A percentile compares a stretch with the other conserved stretches of the same genome.
These are phyloP conservation scores for Platanthera zijinensis DNA, from an alignment of 106 monocot species.

Conservation along the genomic window DNA sequence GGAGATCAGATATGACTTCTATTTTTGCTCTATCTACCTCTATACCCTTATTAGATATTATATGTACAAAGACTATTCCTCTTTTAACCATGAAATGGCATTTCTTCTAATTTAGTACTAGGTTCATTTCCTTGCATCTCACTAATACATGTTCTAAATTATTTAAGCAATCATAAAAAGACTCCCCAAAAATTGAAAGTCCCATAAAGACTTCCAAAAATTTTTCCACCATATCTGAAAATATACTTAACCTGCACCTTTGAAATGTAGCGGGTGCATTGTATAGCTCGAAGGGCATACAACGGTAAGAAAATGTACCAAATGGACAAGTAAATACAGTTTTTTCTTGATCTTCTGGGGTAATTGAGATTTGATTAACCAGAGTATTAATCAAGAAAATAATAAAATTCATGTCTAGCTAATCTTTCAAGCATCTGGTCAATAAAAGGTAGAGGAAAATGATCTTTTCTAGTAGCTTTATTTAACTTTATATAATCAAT, in stretches of 20 bases:
- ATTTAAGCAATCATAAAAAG: background rate
- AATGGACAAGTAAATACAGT: no score
- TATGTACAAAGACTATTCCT: background rate
- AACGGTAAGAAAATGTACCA: background rate
- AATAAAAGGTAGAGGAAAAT: no score
- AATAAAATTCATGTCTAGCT: no score
- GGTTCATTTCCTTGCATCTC: constrained; percentile 1
- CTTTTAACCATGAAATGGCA: constrained; percentile 8
- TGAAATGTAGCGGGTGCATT: background rate
- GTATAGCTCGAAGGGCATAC: background rate
- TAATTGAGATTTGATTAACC: no score
- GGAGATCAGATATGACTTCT: background rate
- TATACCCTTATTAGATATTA: no score
- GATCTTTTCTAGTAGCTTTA: no score
- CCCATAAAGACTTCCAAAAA: background rate
- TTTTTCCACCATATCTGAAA: background rate
- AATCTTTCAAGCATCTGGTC: no score
- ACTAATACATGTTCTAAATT: background rate
- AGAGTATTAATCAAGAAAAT: no score
- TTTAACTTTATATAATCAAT: no score
- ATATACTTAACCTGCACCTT: constrained; percentile 2
- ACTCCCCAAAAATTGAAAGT: background rate
- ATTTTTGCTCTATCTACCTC: background rate
- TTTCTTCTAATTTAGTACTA: no score
- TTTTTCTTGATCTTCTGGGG: no score